These are phyloP conservation scores for Aspergillus cavernicola DNA, from an alignment of 495 filamentous ascomycete genomes.

Conservation along the genomic window DNA sequence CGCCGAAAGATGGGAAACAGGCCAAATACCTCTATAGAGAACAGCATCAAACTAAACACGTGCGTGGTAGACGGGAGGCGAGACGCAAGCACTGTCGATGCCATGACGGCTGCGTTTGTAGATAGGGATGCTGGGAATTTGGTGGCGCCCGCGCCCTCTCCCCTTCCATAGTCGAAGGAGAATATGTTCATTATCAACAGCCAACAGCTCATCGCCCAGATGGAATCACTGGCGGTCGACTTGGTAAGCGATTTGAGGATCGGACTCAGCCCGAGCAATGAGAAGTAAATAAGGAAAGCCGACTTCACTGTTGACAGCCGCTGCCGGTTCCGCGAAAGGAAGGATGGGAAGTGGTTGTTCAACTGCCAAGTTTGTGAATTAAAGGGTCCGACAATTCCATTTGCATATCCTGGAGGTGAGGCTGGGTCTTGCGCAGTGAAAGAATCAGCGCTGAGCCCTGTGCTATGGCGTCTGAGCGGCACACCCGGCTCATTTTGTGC, in stretches of 20 bases:
- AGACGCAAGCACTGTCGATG: conserved; percentile 85
- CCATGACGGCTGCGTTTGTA: conserved; percentile 94
- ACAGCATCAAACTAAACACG: conserved; percentile 92
- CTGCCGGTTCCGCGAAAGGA: conserved; percentile 61
- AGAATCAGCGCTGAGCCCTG: conserved; percentile 13
- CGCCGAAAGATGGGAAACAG: conserved; percentile 93
- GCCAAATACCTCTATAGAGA: conserved; percentile 95
- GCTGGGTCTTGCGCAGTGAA: conserved; percentile 19
- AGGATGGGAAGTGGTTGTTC: conserved; percentile 25
- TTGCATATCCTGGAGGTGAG: conserved; percentile 9
- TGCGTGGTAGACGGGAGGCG: conserved; percentile 84
- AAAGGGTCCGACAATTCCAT: background rate
- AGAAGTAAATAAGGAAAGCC: conserved; percentile 87
- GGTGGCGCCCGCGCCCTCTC: conserved; percentile 41
- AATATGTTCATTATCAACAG: conserved; percentile 92
- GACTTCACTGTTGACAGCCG: conserved; percentile 79
- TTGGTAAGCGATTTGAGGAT: conserved; percentile 92
- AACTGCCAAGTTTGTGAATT: conserved; percentile 17
- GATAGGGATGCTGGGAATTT: conserved; percentile 82
- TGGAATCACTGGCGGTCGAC: conserved; percentile 84
- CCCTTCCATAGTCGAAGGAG: conserved; percentile 91
- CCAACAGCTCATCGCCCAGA: conserved; percentile 95
- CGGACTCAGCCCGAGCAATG: conserved; percentile 83
- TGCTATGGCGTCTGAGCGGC: conserved; percentile 15
- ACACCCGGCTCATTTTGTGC: conserved; percentile 20